phyloP scores from a whole-genome alignment of 768 basidiomycete species.

The Leccinum subtestaceum region DNA sequence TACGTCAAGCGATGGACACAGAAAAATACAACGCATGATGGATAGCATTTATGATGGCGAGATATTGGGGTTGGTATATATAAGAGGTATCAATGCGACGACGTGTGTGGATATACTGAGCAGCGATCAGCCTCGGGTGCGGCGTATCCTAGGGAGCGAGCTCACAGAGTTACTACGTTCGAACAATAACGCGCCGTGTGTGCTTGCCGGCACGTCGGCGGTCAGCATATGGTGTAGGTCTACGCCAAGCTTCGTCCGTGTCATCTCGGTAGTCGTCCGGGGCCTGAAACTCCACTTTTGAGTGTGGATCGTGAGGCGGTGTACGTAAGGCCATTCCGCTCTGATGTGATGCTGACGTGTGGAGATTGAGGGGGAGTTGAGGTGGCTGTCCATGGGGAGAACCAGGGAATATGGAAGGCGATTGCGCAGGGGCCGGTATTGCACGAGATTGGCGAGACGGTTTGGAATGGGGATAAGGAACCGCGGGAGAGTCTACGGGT shows the following conservation, averaged over 20 bases:
- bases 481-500: constrained; percentile 30
- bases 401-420: constrained; percentile 28
- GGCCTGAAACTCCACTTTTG: constrained; percentile 31
- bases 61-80: constrained; percentile 19
- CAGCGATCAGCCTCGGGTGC: not conserved
- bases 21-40: constrained; percentile 24
- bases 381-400: constrained; percentile 33
- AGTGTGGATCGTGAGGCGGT: constrained; percentile 44
- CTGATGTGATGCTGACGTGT: constrained; percentile 25
- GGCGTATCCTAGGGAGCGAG: not conserved
- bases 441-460: constrained; percentile 29
- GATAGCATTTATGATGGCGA: constrained; percentile 22
- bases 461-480: constrained; percentile 35
- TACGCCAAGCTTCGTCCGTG: constrained; percentile 67
- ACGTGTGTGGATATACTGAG: constrained; percentile 4
- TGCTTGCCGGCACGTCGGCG: constrained; percentile 79
- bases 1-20: constrained; percentile 9
- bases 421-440: constrained; percentile 24
- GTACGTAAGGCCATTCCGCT: constrained; percentile 38
- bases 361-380: constrained; percentile 36
- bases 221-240: constrained; percentile 71
- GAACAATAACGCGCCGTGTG: constrained; percentile 67
- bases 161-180: constrained; percentile 28
- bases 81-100: constrained; percentile 22
- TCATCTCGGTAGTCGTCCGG: constrained; percentile 55